Evolutionary conservation across 495 filamentous ascomycete species (phyloP).

Genomic region (Neurospora hispaniola): DNA sequence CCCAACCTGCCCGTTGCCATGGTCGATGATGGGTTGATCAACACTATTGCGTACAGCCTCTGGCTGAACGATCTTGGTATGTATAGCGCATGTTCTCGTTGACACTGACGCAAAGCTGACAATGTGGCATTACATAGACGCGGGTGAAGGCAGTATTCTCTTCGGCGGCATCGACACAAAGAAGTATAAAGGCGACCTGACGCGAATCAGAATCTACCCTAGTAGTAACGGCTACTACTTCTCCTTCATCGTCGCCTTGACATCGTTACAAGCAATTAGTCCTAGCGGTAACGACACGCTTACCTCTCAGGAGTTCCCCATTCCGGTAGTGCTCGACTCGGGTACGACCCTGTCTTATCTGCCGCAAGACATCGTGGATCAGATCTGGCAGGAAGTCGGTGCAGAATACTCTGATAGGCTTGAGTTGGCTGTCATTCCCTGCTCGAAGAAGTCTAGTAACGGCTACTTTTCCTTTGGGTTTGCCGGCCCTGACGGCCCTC

Average conservation of each 20-base stretch:
- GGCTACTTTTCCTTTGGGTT: constrained; percentile 65
- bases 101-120: not conserved
- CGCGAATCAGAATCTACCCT: constrained; percentile 51
- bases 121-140: constrained; percentile 9
- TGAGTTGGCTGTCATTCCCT: constrained; percentile 57
- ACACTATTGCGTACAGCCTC: constrained; percentile 76
- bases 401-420: constrained; percentile 41
- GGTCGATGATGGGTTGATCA: constrained; percentile 61
- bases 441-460: constrained; percentile 49
- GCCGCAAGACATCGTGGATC: constrained; percentile 54
- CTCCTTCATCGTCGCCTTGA: constrained; percentile 69
- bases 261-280: constrained; percentile 37
- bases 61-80: constrained; percentile 72
- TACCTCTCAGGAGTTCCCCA: constrained; percentile 40
- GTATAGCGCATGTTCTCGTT: not conserved
- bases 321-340: constrained; percentile 75
- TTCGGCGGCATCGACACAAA: constrained; percentile 89
- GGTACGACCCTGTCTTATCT: constrained; percentile 82
- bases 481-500: constrained; percentile 46
- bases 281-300: constrained; percentile 39
- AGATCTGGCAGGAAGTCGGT: constrained; percentile 58
- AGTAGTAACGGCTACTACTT: constrained; percentile 33
- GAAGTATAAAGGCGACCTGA: constrained; percentile 68
- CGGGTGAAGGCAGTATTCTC: constrained; percentile 40
- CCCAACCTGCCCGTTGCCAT: constrained; percentile 72